phyloP scores from a whole-genome alignment of 2,329 filamentous ascomycete genomes.

The Dactylellina drechsleri region DNA sequence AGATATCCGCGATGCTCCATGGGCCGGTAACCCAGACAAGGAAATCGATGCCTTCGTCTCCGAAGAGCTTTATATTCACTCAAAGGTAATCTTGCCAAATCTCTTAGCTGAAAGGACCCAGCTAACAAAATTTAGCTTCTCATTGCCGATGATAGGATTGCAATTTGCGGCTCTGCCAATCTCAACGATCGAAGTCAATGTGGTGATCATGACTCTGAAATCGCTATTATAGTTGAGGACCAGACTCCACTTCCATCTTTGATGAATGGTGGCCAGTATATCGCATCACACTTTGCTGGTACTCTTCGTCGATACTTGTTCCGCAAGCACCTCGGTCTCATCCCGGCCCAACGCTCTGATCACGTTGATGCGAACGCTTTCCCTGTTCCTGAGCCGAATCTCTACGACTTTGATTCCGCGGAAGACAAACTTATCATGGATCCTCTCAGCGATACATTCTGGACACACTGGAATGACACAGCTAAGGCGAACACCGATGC shows the following conservation, averaged over 20 bases:
- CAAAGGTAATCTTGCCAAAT: conserved; percentile 65
- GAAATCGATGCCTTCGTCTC: conserved; percentile 72
- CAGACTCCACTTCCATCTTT: conserved; percentile 73
- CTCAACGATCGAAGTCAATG: conserved; percentile 79
- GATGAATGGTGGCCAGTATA: conserved; percentile 79
- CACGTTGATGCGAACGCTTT: conserved; percentile 77
- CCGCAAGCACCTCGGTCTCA: conserved; percentile 88
- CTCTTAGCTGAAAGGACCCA: neutral
- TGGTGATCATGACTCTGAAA: conserved; percentile 84
- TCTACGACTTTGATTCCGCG: conserved; percentile 76
- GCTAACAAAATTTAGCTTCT: conserved; percentile 65
- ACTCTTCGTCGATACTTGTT: conserved; percentile 86
- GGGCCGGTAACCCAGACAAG: conserved; percentile 67
- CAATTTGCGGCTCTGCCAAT: conserved; percentile 82
- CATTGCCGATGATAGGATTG: conserved; percentile 82
- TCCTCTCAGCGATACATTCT: conserved; percentile 75
- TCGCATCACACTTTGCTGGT: conserved; percentile 78
- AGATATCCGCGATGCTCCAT: conserved; percentile 71
- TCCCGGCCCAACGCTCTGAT: conserved; percentile 78
- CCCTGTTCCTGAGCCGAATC: conserved; percentile 77
- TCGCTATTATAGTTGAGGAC: conserved; percentile 89
- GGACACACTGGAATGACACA: conserved; percentile 75
- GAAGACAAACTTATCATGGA: conserved; percentile 77
- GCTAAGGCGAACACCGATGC: conserved; percentile 82
- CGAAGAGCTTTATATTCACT: conserved; percentile 73